These are phyloP conservation scores for Selenicereus undatus DNA, from an alignment of 148 eudicot genomes.

Conservation along the genomic window DNA sequence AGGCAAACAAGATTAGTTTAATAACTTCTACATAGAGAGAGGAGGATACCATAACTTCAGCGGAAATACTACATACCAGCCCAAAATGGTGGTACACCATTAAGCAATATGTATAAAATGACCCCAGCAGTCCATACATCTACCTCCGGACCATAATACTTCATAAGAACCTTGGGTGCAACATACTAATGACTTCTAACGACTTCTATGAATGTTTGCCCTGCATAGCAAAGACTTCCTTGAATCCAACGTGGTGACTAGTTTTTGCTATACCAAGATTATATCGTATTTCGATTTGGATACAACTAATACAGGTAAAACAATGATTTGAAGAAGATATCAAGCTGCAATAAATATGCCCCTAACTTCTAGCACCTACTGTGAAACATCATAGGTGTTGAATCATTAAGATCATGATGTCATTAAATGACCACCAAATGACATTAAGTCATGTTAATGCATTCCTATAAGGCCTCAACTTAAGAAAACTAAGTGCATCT, in stretches of 20 bases:
- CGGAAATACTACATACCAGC: too few species aligned
- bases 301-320: neutral
- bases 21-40: neutral
- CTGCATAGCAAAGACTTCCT: conserved; percentile 40
- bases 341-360: neutral
- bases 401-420: neutral
- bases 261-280: neutral
- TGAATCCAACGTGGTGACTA: neutral
- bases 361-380: neutral
- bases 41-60: neutral
- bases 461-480: neutral
- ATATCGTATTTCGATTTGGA: neutral
- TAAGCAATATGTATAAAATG: too few species aligned
- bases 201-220: conserved; percentile 83
- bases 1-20: conserved; percentile 10
- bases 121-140: too few species aligned
- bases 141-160: too few species aligned
- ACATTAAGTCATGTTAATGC: neutral
- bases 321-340: neutral
- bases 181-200: conserved; percentile 99
- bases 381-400: neutral
- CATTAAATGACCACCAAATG: neutral
- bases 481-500: neutral
- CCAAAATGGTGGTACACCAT: too few species aligned
- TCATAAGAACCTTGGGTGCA: conserved; percentile 97